Conservation (phyloP, 2,329 filamentous ascomycete species). For the Paraphoma sp. region DNA sequence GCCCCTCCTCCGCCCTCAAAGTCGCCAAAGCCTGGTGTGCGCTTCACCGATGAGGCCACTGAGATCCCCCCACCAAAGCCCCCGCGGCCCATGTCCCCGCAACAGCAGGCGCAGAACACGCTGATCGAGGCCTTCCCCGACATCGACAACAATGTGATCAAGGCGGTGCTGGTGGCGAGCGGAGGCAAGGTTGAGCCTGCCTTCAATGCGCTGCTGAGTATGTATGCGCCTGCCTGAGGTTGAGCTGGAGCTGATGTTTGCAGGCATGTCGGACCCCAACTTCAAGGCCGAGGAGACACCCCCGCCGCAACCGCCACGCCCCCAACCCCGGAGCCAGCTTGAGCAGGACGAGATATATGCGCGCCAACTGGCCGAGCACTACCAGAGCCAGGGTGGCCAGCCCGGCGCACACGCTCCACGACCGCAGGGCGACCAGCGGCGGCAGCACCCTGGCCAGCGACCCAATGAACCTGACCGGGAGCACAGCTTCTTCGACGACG, state of each 20-base stretch:
- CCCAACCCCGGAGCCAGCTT: slow-evolving; percentile 76
- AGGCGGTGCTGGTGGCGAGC: slow-evolving; percentile 86
- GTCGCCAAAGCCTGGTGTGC: slow-evolving; percentile 53
- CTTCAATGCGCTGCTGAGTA: slow-evolving; percentile 91
- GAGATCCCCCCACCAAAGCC: slow-evolving; percentile 76
- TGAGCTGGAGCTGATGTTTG: slow-evolving; percentile 15
- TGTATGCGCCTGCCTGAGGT: slow-evolving; percentile 25
- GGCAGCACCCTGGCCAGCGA: slow-evolving; percentile 61
- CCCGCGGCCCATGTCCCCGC: slow-evolving; percentile 79
- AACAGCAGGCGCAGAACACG: slow-evolving; percentile 84
- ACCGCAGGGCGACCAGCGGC: slow-evolving; percentile 14
- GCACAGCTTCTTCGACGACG: slow-evolving; percentile 91
- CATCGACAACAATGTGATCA: slow-evolving; percentile 81
- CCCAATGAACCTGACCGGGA: slow-evolving; percentile 69
- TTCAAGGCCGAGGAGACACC: slow-evolving; percentile 61
- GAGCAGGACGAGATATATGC: slow-evolving; percentile 92
- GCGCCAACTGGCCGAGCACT: slow-evolving; percentile 90
- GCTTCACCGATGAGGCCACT: slow-evolving; percentile 53
- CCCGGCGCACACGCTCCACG: neutral
- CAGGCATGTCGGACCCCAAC: slow-evolving; percentile 62
- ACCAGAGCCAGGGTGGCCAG: slow-evolving; percentile 58
- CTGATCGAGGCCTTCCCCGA: slow-evolving; percentile 92
- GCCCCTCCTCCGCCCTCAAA: slow-evolving; percentile 48
- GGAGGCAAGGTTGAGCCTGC: slow-evolving; percentile 87
- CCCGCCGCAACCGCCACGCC: slow-evolving; percentile 82